Evolutionary conservation across 129 eudicot genomes (phyloP).

Genomic region (Logfia minima): DNA sequence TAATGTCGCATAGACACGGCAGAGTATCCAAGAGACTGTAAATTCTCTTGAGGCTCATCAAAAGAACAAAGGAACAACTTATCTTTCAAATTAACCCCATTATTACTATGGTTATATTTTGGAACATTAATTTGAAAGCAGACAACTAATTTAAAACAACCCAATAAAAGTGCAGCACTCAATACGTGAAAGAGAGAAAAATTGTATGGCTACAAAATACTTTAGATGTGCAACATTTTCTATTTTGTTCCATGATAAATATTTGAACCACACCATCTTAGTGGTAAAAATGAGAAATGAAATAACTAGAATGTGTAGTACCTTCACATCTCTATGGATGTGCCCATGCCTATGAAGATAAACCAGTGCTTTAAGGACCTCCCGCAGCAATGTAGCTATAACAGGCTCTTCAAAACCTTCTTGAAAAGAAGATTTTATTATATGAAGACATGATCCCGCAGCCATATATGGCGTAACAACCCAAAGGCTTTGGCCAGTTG

Average conservation of each 20-base stretch:
- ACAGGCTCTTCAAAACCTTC: slow-evolving; percentile 96
- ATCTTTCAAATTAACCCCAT: slow-evolving; percentile 1
- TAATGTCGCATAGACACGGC: too few species aligned
- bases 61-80: not conserved
- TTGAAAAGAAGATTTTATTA: slow-evolving; percentile 82
- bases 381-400: slow-evolving; percentile 84
- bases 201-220: not conserved
- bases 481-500: slow-evolving; percentile 88
- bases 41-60: slow-evolving; percentile 1
- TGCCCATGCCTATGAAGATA: slow-evolving; percentile 94
- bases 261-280: slow-evolving; percentile 4
- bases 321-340: slow-evolving; percentile 98
- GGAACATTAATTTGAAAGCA: not conserved
- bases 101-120: not conserved
- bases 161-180: not conserved
- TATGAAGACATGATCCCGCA: slow-evolving; percentile 97
- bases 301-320: slow-evolving; percentile 26
- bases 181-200: too few species aligned
- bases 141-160: not conserved
- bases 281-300: not conserved
- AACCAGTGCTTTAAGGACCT: slow-evolving; percentile 94
- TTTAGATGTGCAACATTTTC: not conserved
- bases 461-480: slow-evolving; percentile 98
- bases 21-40: not conserved
- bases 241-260: slow-evolving; percentile 9